Evolutionary conservation across 306 rosid species (phyloP).

Genomic region (Cyclanthera cordifolia): DNA sequence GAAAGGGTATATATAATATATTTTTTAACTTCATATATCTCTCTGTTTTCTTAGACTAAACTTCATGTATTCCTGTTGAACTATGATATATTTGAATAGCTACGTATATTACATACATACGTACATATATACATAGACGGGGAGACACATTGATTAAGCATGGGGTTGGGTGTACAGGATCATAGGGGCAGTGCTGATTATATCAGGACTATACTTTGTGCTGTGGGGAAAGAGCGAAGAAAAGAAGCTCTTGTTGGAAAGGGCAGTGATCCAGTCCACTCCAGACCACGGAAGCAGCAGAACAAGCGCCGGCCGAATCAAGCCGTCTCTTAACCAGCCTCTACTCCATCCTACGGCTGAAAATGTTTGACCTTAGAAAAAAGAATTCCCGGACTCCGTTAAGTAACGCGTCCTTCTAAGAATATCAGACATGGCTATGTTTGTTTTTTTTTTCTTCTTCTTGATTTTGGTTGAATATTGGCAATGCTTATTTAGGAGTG

Average conservation of each 20-base stretch:
- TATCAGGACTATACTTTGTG: conserved; percentile 68
- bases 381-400: conserved; percentile 16
- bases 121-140: too few relatives aligned
- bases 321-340: conserved; percentile 51
- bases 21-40: too few relatives aligned
- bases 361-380: conserved; percentile 37
- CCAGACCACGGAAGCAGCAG: conserved; percentile 48
- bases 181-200: conserved; percentile 77
- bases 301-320: conserved; percentile 15
- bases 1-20: too few relatives aligned
- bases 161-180: conserved; percentile 42
- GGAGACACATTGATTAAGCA: conserved; percentile 9
- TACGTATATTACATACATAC: too few relatives aligned
- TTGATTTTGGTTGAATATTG: conserved; percentile 8
- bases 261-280: conserved; percentile 29
- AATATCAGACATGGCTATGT: not conserved
- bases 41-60: too few relatives aligned
- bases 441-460: not conserved
- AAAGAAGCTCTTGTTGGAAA: conserved; percentile 40
- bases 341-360: conserved; percentile 78
- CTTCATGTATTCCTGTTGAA: too few relatives aligned
- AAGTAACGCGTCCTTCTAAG: not conserved
- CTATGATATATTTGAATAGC: too few relatives aligned
- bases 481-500: not conserved
- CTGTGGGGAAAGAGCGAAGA: conserved; percentile 91